phyloP scores from a whole-genome alignment of 164 flowering plant genomes.

The Protea cynaroides region DNA sequence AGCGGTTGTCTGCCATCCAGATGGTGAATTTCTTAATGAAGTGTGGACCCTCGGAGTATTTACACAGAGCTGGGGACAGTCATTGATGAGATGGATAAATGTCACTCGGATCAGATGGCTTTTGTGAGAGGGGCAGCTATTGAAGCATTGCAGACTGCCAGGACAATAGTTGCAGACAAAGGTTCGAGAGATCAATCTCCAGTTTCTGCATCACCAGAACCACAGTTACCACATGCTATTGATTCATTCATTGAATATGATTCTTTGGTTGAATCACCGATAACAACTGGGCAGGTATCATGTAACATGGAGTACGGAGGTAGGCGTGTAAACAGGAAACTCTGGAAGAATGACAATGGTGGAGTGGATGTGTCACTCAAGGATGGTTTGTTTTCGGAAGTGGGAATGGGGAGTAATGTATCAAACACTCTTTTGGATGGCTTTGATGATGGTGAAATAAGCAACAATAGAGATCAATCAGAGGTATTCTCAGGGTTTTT shows the following conservation, averaged over 20 bases:
- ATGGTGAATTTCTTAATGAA: conserved; percentile 88
- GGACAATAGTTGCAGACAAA: conserved; percentile 38
- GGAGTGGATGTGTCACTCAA: conserved; percentile 83
- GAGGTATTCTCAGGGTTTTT: conserved; percentile 57
- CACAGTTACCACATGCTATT: conserved; percentile 70
- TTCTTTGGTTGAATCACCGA: conserved; percentile 53
- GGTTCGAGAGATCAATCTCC: conserved; percentile 40
- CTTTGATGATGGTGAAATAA: conserved; percentile 22
- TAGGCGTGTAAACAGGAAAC: conserved; percentile 57
- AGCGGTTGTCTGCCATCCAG: conserved; percentile 70
- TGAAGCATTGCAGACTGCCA: conserved; percentile 83
- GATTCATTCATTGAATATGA: conserved; percentile 55
- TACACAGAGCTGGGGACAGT: conserved; percentile 60
- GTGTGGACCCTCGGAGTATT: conserved; percentile 69
- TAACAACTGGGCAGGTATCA: conserved; percentile 41
- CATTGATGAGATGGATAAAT: conserved; percentile 73
- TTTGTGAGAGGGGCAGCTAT: conserved; percentile 86
- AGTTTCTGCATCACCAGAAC: conserved; percentile 61
- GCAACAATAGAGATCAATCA: conserved; percentile 22
- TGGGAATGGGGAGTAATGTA: conserved; percentile 21
- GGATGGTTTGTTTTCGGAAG: conserved; percentile 67
- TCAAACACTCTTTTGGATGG: conserved; percentile 13
- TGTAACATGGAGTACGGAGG: conserved; percentile 26
- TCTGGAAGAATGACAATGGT: conserved; percentile 67
- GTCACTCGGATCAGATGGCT: conserved; percentile 70